Evolutionary conservation across 2,329 filamentous ascomycete genomes (phyloP), one percentile per base, ranked within the genome.

Genomic region (Monascus ruber): DNA sequence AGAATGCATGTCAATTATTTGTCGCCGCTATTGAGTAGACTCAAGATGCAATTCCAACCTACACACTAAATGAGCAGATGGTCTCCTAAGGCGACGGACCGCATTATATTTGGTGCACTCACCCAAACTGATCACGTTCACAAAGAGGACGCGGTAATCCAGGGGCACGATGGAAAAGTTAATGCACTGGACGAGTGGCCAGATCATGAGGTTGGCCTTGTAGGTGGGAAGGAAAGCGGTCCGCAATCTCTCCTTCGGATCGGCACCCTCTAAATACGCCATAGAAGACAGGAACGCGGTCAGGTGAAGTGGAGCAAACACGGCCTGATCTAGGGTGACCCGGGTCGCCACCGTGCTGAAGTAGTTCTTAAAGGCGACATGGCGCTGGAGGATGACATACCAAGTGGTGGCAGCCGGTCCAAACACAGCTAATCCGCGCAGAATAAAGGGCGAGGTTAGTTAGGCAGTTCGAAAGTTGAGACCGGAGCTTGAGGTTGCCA

Each of bases 131-230:
- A 94, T 72, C 37, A 93, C 62, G 55, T 95, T 95, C 52, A 94
- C 88, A 45, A 94, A 81, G 51, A 94, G 67, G 33, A 95, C 77
- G 42, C 87, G 75, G 64, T 89, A 79, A 57, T 93, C 77, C 46
- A 93, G 69, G 36, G 88, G 88, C 46, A 94, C 76, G 47, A 91
- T 74, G 54, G 83, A 82, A 68, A 95, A 95, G 70, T 95, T 95
- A 55, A 81, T 72, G 39, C 81, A 70, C 68, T 95, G 88, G 40
- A 93, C 85, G 50, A 69, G 69, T 3, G 88, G 88, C 88, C 88
- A 95, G 40, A 95, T 64, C 68, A 85, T 75, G 73, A 85, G 86
- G 68, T 94, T 95, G 59, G 85, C 81, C 60, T 74, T 74, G 54
- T 94, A 74, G 27, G 84, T 83, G 8, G 75, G 71, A 48, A 65